These are phyloP conservation scores for Alternaria gaisen DNA, from an alignment of 2,329 filamentous ascomycete species.

Conservation along the genomic window DNA sequence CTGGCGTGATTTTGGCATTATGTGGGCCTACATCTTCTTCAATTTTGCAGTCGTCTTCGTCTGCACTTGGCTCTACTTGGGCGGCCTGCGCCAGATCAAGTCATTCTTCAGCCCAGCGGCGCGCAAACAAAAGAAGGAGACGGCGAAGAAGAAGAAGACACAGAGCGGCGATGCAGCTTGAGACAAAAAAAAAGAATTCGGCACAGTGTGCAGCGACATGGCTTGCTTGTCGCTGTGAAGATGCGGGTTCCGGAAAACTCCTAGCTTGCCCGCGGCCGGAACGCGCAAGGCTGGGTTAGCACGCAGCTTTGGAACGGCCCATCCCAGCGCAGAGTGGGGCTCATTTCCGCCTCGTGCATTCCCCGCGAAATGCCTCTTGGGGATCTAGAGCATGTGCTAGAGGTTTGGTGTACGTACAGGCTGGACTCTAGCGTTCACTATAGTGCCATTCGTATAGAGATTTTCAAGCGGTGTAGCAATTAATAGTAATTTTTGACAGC, in stretches of 20 bases:
- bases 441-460: background rate
- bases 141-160: constrained; percentile 18
- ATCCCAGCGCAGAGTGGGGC: constrained; percentile 20
- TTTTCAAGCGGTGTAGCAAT: background rate
- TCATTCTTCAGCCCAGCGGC: constrained; percentile 43
- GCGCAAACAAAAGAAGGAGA: constrained; percentile 46
- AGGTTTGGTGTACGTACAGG: constrained; percentile 13
- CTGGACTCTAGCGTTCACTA: background rate
- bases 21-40: constrained; percentile 67
- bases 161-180: constrained; percentile 32
- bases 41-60: constrained; percentile 66
- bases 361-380: constrained; percentile 33
- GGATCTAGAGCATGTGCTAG: constrained; percentile 27
- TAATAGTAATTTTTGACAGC: constrained; percentile 2
- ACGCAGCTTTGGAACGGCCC: constrained; percentile 7
- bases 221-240: constrained; percentile 14
- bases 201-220: constrained; percentile 15
- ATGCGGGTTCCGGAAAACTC: constrained; percentile 33
- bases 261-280: constrained; percentile 41
- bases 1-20: constrained; percentile 69
- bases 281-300: constrained; percentile 16
- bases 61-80: constrained; percentile 64
- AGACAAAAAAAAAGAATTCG: constrained; percentile 19
- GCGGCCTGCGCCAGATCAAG: constrained; percentile 51
- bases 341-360: constrained; percentile 29